Evolutionary conservation across 176 grass and related monocot species (phyloP).

Genomic region (Chloris gayana): DNA sequence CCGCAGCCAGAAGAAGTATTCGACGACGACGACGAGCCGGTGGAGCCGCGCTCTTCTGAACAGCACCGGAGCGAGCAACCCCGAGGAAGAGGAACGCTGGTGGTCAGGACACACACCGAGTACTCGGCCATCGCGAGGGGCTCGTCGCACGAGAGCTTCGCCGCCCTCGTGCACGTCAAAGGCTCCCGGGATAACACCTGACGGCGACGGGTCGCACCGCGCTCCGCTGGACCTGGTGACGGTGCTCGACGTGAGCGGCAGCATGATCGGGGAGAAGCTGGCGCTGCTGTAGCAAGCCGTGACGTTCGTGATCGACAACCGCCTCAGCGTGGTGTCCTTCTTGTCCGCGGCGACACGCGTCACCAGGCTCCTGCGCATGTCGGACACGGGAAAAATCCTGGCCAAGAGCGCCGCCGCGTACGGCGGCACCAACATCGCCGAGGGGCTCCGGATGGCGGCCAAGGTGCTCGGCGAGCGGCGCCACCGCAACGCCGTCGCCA

Average conservation of each 20-base stretch:
- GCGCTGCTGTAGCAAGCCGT: slow-evolving; percentile 64
- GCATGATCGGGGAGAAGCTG: slow-evolving; percentile 53
- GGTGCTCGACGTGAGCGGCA: too few relatives aligned
- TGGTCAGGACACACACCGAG: slow-evolving; percentile 54
- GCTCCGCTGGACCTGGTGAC: slow-evolving; percentile 64
- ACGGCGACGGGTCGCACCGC: neutral
- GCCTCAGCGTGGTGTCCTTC: slow-evolving; percentile 69
- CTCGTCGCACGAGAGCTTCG: slow-evolving; percentile 40
- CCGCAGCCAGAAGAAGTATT: neutral
- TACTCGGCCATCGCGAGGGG: slow-evolving; percentile 41
- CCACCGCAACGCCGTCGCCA: slow-evolving; percentile 62
- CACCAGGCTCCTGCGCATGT: slow-evolving; percentile 55
- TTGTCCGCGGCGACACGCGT: slow-evolving; percentile 42
- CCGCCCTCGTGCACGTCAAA: too few relatives aligned
- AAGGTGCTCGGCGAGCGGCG: slow-evolving; percentile 61
- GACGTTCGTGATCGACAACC: slow-evolving; percentile 71
- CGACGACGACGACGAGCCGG: slow-evolving; percentile 43
- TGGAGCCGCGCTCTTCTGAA: neutral
- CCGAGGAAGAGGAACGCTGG: neutral
- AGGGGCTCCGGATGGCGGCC: slow-evolving; percentile 54
- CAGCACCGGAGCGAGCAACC: neutral
- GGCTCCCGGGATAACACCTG: slow-evolving; percentile 22
- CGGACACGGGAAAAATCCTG: slow-evolving; percentile 24
- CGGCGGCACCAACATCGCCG: slow-evolving; percentile 65
- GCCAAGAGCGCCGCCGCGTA: slow-evolving; percentile 9